Evolutionary conservation across 768 basidiomycete species (phyloP), one percentile per base, ranked within the genome.

Genomic region (Pleurotus pulmonarius): DNA sequence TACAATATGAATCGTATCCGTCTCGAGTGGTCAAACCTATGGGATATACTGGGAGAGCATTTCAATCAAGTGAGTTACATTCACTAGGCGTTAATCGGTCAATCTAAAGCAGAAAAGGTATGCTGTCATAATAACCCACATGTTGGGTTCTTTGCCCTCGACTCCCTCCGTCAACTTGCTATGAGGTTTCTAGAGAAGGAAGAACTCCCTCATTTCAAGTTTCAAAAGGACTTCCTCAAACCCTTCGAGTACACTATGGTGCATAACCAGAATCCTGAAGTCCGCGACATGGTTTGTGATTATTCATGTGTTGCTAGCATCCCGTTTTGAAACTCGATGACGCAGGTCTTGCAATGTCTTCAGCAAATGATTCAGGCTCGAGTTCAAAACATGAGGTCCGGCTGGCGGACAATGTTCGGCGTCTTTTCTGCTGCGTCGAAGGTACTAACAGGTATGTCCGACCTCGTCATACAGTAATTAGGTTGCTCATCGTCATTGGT

Each of bases 151-250:
- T 98, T 99, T 65, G 97, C 97, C 12, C 75, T 99, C 56, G 97
- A 99, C 69, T 94, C 97, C 3, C 81, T 99, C 9, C 87, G 97
- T 16, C 97, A 99, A 70, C 75, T 99, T 48, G 94, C 97, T 3
- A 97, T 97, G 94, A 87, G 97, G 38, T 99, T 99, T 72, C 79
- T 99, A 64, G 97, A 98, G 72, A 99, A 98, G 70, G 97, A 98
- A 66, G 97, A 99, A 70, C 68, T 99, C 58, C 85, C 94, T 2
- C 94, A 98, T 73, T 99, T 98, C 82, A 94, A 95, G 66, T 99
- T 99, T 71, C 97, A 99, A 66, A 99, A 98, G 72, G 96, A 99
- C 68, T 99, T 99, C 73, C 73, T 99, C 59, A 92, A 94, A 66
- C 97, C 97, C 0, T 99, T 98, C 68, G 95, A 98, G 71, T 88